Base-by-base conservation (phyloP, 73 alveolate species). In the Urostyla sp. region DNA sequence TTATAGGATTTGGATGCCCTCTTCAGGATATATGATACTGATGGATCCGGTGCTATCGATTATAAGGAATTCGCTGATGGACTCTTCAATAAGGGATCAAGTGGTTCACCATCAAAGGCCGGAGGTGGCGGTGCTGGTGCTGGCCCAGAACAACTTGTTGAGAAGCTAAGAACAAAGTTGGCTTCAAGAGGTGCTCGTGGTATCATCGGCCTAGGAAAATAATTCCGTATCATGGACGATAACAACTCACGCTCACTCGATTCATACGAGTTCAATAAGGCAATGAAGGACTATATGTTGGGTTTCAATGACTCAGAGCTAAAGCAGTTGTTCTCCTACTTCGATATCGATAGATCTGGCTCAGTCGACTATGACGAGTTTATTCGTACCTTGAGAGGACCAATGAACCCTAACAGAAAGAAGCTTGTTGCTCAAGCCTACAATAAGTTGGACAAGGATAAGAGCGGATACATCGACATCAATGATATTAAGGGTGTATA, bases 181-280 rank as follows among this genome's bases (percentile, higher is more conserved):
- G 87, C 88, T 10, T 37, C 88, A 15, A 60, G 97, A 50, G 97
- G 97, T n/a, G 91, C 85, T 34, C 52, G 87, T 72, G 95, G 95
- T 0, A 35, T 87, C 55, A 73, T 87, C 36, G 95, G 92, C 4
- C 86, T 87, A 21, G 80, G 67, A 15, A 87, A 48, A 58, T 90
- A 87, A 52, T 87, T 87, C 81, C 37, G 75, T 49, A 79, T 90
- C 15, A 69, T 90, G 87, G 96, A 90, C 53, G 94, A 90, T 52
- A 54, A 88, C 85, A 88, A 89, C 69, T 75, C 88, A 38, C 82
- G 91, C 52, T 69, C 92, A 20, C 79, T 91, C 27, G 97, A 91
- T 79, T 28, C 51, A 31, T 72, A 88, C 49, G 97, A 91, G 51
- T 90, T 90, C 85, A 75, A 89, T 49, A 90, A 86, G 69, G 96